Base-by-base conservation (phyloP, 2,329 filamentous ascomycete species). In the Ilyonectria destructans region DNA sequence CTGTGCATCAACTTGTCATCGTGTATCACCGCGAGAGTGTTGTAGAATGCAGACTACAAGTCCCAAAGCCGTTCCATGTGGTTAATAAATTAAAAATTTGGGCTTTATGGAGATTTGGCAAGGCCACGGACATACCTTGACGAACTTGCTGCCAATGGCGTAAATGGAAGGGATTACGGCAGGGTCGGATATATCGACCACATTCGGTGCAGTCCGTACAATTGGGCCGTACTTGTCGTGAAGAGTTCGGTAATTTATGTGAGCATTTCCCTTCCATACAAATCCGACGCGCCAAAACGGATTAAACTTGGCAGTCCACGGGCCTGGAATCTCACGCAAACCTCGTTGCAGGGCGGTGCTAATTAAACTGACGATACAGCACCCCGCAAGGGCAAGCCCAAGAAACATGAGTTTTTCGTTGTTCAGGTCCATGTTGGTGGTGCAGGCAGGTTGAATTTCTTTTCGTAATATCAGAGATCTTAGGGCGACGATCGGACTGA, bases 151-250 rank as follows among this genome's bases (percentile, higher is more conserved):
- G 43, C 43, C n/a, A 7, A 45, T 45, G 43, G 15, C n/a, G 17
- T 45, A 45, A n/a, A 45, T 45, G 43, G 17, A n/a, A n/a, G 43
- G n/a, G 9, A 45, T 8, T 2, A 62, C 49, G 1, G 49, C 70
- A 5, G 62, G 59, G 43, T 73, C 59, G 0, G 67, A 68, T 4
- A 74, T 56, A 8, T 67, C 62, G 2, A 74, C 72, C 37, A 69
- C 63, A 40, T 71, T 70, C 3, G 72, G 72, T 9, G 62, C 72
- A 1, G 59, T 66, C 19, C 72, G 65, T 9, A 74, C 71, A 15
- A 74, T 37, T 6, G 52, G 13, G 1, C 72, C 72, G 15, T 74
- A 69, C n/a, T 46, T 52, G 13, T 54, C 19, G 33, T 69, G 67
- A 1, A 68, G 43, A n/a, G 54, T 33, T 35, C 43, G 43, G 9